phyloP scores from a whole-genome alignment of 805 yeast species.

The Lachancea nothofagi region DNA sequence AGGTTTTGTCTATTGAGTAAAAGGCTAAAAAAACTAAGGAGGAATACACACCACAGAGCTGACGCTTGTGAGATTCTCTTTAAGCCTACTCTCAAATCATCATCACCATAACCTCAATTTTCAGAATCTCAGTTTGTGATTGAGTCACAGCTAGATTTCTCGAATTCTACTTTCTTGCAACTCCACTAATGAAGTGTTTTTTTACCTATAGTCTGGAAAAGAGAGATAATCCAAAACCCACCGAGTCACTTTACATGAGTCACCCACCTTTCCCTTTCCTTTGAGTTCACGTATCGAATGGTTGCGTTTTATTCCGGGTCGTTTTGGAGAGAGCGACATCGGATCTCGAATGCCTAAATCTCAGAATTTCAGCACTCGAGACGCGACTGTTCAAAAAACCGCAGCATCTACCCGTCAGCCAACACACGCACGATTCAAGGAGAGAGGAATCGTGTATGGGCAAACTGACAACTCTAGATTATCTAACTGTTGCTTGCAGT shows the following conservation, averaged over 20 bases:
- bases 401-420: constrained; percentile 6
- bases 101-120: too few relatives aligned
- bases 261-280: constrained; percentile 7
- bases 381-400: neutral
- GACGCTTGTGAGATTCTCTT: too few relatives aligned
- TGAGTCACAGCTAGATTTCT: too few relatives aligned
- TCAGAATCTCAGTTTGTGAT: too few relatives aligned
- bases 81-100: too few relatives aligned
- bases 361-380: too few relatives aligned
- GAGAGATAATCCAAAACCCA: constrained; percentile 7
- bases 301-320: neutral
- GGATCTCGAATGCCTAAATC: neutral
- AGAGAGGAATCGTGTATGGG: constrained; percentile 8
- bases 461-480: neutral
- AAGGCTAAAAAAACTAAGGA: too few relatives aligned
- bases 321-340: constrained; percentile 10
- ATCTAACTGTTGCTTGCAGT: neutral
- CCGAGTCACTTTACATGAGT: constrained; percentile 3
- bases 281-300: constrained; percentile 9
- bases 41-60: too few relatives aligned
- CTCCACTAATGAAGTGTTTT: too few relatives aligned
- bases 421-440: constrained; percentile 6
- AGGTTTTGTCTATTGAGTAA: constrained; percentile 62
- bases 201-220: too few relatives aligned
- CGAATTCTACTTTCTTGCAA: too few relatives aligned